Base-by-base conservation (phyloP, 345 rosid genomes). In the Cardiospermum halicacabum region DNA sequence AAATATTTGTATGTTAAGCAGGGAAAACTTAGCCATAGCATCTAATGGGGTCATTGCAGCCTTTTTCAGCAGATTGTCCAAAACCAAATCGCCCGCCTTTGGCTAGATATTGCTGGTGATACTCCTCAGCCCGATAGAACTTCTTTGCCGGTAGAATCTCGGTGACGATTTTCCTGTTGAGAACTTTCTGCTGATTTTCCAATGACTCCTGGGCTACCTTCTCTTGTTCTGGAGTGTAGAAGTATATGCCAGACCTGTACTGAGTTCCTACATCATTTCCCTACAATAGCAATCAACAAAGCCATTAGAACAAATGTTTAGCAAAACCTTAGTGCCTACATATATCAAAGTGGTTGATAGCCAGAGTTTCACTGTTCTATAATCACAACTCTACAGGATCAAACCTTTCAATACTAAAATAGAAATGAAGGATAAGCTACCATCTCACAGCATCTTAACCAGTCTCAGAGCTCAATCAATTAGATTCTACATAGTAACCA, bases 191-290 rank as follows among this genome's bases (percentile, higher is more conserved):
- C 67, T 81, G 92, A 42, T 55, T 78, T 69, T 88, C 95, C 73
- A 79, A 0, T 39, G 97, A 86, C 62, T 85, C 96, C 15, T 5
- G 66, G 0, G 97, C 96, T 12, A 76, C 80, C 69, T 82, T 76
- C 84, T 91, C 97, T 77, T 93, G 98, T 67, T 90, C 98, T 0
- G 92, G 84, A 7, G 85, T 84, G 72, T 88, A 91, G 47, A 70
- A 84, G 64, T 81, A 93, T 64, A 90, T 86, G 51, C 98, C 98
- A 3, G 98, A 90, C 75, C 98, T 72, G 78, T 93, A 91, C 53
- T 87, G 95, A 1, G 92, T 81, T 64, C 99, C 99, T 60, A 94
- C 97, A 58, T 94, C 99, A 77, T 80, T 79, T 9, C 96, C 97
- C 99, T 94, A 84, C 30, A 69, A 69, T 16, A 27, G 24, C 7